These are phyloP conservation scores for Waltergamsia citrina DNA, from an alignment of 2,329 filamentous ascomycete genomes.

Conservation along the genomic window DNA sequence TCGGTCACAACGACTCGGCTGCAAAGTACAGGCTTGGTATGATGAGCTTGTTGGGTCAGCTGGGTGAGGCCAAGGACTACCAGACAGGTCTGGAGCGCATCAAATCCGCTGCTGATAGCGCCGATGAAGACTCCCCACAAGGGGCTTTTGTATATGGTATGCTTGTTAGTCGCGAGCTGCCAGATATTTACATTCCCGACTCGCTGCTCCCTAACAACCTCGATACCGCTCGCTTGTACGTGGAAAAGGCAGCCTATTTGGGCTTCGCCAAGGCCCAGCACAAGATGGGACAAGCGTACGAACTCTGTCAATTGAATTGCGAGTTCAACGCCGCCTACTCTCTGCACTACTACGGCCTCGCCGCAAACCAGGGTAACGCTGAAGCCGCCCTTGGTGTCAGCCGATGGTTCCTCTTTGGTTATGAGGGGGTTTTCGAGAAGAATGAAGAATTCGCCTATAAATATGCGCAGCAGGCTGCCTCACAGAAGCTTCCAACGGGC, in stretches of 20 bases:
- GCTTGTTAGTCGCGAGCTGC: constrained; percentile 81
- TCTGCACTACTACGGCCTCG: constrained; percentile 90
- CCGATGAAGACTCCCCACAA: constrained; percentile 94
- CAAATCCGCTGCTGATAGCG: constrained; percentile 69
- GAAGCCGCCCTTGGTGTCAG: constrained; percentile 95
- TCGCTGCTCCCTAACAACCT: constrained; percentile 62
- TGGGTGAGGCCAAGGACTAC: constrained; percentile 79
- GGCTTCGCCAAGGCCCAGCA: constrained; percentile 94
- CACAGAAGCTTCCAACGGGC: constrained; percentile 73
- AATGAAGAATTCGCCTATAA: constrained; percentile 90
- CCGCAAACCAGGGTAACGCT: constrained; percentile 81
- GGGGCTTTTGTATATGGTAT: constrained; percentile 94
- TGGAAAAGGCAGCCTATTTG: constrained; percentile 92
- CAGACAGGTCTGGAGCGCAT: constrained; percentile 73
- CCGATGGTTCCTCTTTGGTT: constrained; percentile 96
- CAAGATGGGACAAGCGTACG: constrained; percentile 94
- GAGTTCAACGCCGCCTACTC: constrained; percentile 92
- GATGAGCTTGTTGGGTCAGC: constrained; percentile 94
- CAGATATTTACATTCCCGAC: constrained; percentile 77
- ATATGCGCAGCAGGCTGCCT: constrained; percentile 81
- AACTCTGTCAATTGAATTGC: constrained; percentile 86
- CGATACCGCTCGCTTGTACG: constrained; percentile 69
- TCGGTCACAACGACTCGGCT: constrained; percentile 75
- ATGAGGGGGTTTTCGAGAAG: constrained; percentile 86
- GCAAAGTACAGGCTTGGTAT: constrained; percentile 83